A percentile compares a stretch with the other conserved stretches of the same genome.
phyloP scores from a whole-genome alignment of 768 basidiomycete species.

The Candolleomyces aberdarensis region DNA sequence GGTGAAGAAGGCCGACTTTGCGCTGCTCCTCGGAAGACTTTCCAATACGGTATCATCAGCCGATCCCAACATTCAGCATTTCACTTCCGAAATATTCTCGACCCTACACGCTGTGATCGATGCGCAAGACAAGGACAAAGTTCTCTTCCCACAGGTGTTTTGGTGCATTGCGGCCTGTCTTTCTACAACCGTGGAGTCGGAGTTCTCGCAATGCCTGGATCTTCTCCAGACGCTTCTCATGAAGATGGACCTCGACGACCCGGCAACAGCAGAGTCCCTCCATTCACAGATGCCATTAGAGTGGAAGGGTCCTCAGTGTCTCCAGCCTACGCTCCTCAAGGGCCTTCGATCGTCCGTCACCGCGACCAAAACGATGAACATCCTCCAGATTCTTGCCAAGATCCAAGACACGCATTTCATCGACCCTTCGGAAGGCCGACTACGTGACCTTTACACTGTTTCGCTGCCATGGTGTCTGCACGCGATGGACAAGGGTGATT shows the following conservation, averaged over 20 bases:
- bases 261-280: constrained; percentile 63
- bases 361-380: constrained; percentile 59
- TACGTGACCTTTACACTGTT: constrained; percentile 80
- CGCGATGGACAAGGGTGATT: constrained; percentile 69
- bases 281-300: constrained; percentile 62
- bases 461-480: constrained; percentile 88
- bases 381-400: constrained; percentile 61
- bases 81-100: constrained; percentile 78
- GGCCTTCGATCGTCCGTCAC: constrained; percentile 81
- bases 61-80: constrained; percentile 75
- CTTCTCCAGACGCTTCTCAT: constrained; percentile 64
- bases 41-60: constrained; percentile 80
- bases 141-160: constrained; percentile 77
- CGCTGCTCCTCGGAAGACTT: constrained; percentile 75
- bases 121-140: constrained; percentile 52
- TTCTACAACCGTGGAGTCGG: constrained; percentile 76
- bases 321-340: constrained; percentile 70
- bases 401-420: constrained; percentile 63
- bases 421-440: constrained; percentile 65
- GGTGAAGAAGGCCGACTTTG: constrained; percentile 68
- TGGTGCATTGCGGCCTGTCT: constrained; percentile 85
- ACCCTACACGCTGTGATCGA: constrained; percentile 66
- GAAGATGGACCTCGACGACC: constrained; percentile 70
- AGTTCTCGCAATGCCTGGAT: constrained; percentile 66
- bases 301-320: constrained; percentile 62